Evolutionary conservation across 345 rosid species (phyloP), one percentile per base, ranked within the genome.

Genomic region (Lumnitzera racemosa): DNA sequence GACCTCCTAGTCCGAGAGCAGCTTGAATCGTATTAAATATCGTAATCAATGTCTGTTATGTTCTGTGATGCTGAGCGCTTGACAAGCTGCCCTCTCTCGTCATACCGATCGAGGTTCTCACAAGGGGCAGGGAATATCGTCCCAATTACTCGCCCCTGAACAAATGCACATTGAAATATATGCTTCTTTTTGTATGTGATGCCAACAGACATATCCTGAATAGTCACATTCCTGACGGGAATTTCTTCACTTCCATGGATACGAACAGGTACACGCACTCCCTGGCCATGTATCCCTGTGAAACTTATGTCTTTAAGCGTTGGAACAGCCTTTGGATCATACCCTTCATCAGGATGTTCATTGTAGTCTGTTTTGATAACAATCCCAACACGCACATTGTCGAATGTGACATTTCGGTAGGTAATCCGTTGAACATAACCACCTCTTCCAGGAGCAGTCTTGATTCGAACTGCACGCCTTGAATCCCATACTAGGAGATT

Each of bases 381-480:
- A 29, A 89, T 85, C 25, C 98, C 98, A 43, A 92, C 97, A 72
- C 98, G 81, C 55, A 81, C 71, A 58, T 87, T 71, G 48, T 89
- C 87, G n/a, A 92, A 85, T 43, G 98, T 92, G 46, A 92, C 58
- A 55, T 92, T 92, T 29, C 90, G 72, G 68, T 85, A 92, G 52
- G 67, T 74, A 74, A 92, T 85, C 20, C 78, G 64, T 46, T 64
- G 78, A 57, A 92, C 88, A 62, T 92, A 89, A 20, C 88, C 96
- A 1, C 98, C 98, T 71, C 96, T 80, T 77, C 98, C 98, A 2
- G 90, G 79, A 51, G 98, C 98, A 13, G 98, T 92, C 78, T 92
- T 92, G 67, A 92, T 92, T 70, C 98, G 81, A 63, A 92, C 91
- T 1, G 87, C 98, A 46, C 96, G 97, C 60, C 98, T 67, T 3